Evolutionary conservation across 2,329 filamentous ascomycete species (phyloP).

Genomic region (Neonectria magnoliae): DNA sequence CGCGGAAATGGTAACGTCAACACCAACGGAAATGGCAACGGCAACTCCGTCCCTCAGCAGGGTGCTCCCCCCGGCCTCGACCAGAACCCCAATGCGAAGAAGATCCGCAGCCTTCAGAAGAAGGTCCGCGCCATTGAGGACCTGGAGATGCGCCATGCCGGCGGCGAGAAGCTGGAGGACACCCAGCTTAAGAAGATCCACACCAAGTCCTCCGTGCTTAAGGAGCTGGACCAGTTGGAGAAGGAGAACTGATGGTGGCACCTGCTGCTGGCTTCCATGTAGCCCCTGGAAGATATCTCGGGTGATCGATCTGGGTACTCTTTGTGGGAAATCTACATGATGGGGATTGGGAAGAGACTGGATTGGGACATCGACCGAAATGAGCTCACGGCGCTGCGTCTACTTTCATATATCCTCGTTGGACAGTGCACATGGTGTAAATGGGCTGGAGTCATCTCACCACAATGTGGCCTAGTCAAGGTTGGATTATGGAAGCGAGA

Average conservation of each 20-base stretch:
- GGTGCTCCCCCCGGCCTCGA: conserved; percentile 49
- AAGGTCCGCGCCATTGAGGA: conserved; percentile 98
- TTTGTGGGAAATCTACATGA: not conserved
- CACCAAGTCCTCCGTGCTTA: conserved; percentile 84
- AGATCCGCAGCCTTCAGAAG: conserved; percentile 91
- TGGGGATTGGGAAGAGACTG: conserved; percentile 16
- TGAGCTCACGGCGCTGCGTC: conserved; percentile 3
- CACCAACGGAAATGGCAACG: conserved; percentile 31
- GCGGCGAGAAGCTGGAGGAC: conserved; percentile 96
- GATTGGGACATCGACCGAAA: conserved; percentile 6
- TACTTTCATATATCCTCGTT: conserved; percentile 19
- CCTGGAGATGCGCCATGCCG: conserved; percentile 93
- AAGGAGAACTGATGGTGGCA: conserved; percentile 38
- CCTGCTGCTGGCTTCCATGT: not conserved
- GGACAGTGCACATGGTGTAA: conserved; percentile 20
- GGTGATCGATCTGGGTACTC: not conserved
- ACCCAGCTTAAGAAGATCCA: conserved; percentile 99
- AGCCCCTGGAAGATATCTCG: not conserved
- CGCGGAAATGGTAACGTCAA: conserved; percentile 42
- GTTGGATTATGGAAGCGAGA: conserved; percentile 3
- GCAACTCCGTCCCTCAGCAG: conserved; percentile 39
- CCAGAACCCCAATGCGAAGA: conserved; percentile 86
- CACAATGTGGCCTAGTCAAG: not conserved
- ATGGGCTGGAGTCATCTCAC: conserved; percentile 16
- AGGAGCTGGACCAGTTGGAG: conserved; percentile 76